Evolutionary conservation across 2,329 filamentous ascomycete species (phyloP).

Genomic region (Calonectria pteridis): DNA sequence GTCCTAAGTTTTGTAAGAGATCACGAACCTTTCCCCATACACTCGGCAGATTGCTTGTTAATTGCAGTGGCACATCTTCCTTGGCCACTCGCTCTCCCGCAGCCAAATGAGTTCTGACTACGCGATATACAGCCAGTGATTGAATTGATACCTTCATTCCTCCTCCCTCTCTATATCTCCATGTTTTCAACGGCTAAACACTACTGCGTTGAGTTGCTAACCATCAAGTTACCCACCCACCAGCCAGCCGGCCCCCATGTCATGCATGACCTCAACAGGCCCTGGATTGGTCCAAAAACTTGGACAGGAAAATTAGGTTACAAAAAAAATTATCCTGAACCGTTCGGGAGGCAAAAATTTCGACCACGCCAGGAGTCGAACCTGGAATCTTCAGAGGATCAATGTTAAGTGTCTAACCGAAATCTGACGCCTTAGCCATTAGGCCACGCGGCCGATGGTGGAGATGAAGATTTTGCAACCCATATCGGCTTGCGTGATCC

Average conservation of each 20-base stretch:
- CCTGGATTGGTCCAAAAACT: neutral
- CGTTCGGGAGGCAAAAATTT: neutral
- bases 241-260: neutral
- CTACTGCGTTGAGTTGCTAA: neutral
- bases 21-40: no score
- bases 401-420: neutral
- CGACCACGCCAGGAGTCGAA: conserved; percentile 10
- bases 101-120: no score
- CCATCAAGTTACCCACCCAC: neutral
- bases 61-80: no score
- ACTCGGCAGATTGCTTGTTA: no score
- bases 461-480: neutral
- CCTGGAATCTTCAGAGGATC: conserved; percentile 3
- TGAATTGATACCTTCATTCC: no score
- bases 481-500: neutral
- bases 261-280: neutral
- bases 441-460: conserved; percentile 3
- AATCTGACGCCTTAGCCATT: conserved; percentile 13
- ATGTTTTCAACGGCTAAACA: no score
- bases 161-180: no score
- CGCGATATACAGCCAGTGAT: no score
- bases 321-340: neutral
- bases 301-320: neutral
- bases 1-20: no score
- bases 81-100: no score